phyloP scores from a whole-genome alignment of 495 filamentous ascomycete genomes.

The Lepraria neglecta region DNA sequence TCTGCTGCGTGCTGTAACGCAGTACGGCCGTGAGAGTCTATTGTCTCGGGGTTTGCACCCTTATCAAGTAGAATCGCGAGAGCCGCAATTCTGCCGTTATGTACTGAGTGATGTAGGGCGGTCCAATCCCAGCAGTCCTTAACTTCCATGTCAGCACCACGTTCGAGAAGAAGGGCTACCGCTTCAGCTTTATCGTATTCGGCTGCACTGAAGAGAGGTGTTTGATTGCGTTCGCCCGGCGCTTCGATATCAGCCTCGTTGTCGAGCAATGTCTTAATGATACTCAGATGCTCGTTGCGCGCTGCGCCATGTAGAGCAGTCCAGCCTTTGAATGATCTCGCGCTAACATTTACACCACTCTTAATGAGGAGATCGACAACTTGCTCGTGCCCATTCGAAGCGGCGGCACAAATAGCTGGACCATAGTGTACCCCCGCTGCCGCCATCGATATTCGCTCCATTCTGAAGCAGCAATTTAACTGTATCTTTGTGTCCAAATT shows the following conservation, averaged over 20 bases:
- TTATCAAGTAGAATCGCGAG: neutral
- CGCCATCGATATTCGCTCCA: constrained; percentile 9
- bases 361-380: constrained; percentile 26
- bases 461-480: neutral
- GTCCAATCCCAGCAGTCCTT: neutral
- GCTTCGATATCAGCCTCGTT: neutral
- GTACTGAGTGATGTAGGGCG: neutral
- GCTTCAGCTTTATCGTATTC: neutral
- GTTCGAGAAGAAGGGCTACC: neutral
- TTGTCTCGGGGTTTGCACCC: neutral
- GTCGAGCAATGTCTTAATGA: neutral
- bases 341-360: constrained; percentile 25
- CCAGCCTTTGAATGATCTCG: neutral
- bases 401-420: constrained; percentile 29
- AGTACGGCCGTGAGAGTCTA: neutral
- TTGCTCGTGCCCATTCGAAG: constrained; percentile 25
- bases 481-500: neutral
- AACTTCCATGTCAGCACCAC: neutral
- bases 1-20: neutral
- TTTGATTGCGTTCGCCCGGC: neutral
- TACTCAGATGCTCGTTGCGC: too few species aligned
- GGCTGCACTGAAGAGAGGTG: neutral
- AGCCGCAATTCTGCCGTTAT: neutral
- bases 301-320: neutral
- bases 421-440: constrained; percentile 4